Percentiles rank a stretch among this genome's conserved stretches.
These are phyloP conservation scores for Manihot esculenta DNA, from an alignment of 441 rosid genomes.

Conservation along the genomic window DNA sequence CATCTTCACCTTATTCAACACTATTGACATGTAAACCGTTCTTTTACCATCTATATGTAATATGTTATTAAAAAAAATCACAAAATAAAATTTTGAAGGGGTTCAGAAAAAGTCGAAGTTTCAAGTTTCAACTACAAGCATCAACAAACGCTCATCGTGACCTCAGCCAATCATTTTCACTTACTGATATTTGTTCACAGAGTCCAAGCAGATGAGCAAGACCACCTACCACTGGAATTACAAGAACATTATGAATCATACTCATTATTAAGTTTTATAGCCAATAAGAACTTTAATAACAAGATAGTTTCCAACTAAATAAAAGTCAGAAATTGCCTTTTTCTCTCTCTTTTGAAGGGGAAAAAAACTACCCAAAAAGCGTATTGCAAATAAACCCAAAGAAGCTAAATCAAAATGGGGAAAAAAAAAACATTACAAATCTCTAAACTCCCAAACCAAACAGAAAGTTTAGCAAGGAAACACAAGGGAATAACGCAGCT, in stretches of 20 bases:
- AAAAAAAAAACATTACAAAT: no score
- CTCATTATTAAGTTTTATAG: no score
- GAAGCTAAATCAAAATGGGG: no score
- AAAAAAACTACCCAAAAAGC: neutral
- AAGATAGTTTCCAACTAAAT: neutral
- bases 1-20: slow-evolving; percentile 7
- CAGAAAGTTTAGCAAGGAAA: neutral
- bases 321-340: neutral
- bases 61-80: neutral
- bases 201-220: neutral
- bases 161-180: slow-evolving; percentile 4
- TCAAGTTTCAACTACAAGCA: neutral
- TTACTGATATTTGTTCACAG: neutral
- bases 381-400: neutral
- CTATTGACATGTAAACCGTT: neutral
- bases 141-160: neutral
- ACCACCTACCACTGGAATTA: neutral
- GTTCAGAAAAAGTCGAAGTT: slow-evolving; percentile 11
- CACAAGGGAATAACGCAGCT: neutral
- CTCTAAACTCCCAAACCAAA: slow-evolving; percentile 6
- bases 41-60: neutral
- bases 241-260: neutral
- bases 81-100: neutral
- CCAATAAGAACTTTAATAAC: neutral
- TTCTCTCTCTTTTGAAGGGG: no score